Evolutionary conservation across 225 moss, liverwort and hornwort genomes (phyloP).

Genomic region (Antitrichia curtipendula): DNA sequence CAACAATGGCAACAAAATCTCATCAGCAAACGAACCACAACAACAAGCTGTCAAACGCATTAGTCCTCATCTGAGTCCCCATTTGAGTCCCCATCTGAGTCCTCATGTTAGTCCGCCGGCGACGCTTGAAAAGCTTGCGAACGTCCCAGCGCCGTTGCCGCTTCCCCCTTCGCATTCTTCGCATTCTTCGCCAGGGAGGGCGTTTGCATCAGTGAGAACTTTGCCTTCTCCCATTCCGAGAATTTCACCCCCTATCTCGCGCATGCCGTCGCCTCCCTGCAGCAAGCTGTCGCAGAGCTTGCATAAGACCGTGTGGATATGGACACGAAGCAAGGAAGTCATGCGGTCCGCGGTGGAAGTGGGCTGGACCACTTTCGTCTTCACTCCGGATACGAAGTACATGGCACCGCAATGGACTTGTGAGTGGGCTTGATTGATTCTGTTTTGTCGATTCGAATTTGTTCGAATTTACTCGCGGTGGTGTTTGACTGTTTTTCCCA

Average conservation of each 20-base stretch:
- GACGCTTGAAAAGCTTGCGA: background rate
- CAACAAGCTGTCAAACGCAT: background rate
- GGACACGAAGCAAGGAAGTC: constrained; percentile 89
- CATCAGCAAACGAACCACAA: background rate
- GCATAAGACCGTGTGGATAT: constrained; percentile 72
- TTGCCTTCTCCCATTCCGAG: background rate
- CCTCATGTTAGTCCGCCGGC: background rate
- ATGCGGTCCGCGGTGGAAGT: constrained; percentile 77
- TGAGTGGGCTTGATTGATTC: background rate
- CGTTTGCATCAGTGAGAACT: background rate
- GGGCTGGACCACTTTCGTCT: constrained; percentile 83
- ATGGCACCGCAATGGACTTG: constrained; percentile 67
- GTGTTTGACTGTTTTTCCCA: background rate
- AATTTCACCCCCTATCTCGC: background rate
- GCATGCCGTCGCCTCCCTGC: constrained; percentile 26
- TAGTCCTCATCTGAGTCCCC: background rate
- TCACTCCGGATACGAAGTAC: constrained; percentile 53
- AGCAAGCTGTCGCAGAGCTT: constrained; percentile 21
- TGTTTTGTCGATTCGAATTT: background rate
- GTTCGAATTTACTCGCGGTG: background rate
- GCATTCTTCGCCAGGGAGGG: background rate
- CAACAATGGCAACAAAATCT: constrained; percentile 6
- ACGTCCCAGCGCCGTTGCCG: background rate
- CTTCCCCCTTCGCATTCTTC: background rate
- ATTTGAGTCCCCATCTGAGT: background rate